Percentiles rank a stretch among this genome's conserved stretches.
These are phyloP conservation scores for Asterochloris erici DNA, from an alignment of 139 green algal species.

Conservation along the genomic window DNA sequence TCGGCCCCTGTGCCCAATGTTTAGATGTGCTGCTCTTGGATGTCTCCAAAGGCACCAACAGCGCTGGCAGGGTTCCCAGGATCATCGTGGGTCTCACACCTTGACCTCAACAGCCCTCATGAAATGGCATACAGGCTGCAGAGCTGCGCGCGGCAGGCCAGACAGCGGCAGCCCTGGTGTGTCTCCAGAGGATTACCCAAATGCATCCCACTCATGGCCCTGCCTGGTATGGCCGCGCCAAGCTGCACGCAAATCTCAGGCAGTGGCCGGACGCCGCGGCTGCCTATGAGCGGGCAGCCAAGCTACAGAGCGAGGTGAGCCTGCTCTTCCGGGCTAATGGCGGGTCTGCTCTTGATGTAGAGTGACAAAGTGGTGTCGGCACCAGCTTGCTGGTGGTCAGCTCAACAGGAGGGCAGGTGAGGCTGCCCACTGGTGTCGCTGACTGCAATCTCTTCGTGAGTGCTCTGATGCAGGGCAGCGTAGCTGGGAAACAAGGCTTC, in stretches of 20 bases:
- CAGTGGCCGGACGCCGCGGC: conserved; percentile 32
- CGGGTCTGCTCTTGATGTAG: neutral
- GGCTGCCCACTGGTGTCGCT: too few species aligned
- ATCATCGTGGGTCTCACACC: conserved; percentile 4
- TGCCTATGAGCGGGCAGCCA: conserved; percentile 26
- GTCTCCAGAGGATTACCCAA: conserved; percentile 27
- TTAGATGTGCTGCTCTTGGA: neutral
- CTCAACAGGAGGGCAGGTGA: too few species aligned
- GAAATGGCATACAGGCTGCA: conserved; percentile 25
- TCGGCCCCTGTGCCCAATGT: neutral
- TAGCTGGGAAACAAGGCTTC: too few species aligned
- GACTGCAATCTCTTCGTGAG: too few species aligned
- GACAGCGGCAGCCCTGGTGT: conserved; percentile 3
- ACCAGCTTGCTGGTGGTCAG: neutral
- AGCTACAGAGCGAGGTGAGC: neutral
- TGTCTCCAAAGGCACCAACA: too few species aligned
- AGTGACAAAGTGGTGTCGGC: neutral
- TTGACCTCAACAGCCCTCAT: conserved; percentile 4
- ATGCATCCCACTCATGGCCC: conserved; percentile 17
- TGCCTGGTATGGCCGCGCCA: conserved; percentile 33
- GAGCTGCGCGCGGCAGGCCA: conserved; percentile 20
- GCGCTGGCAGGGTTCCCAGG: neutral
- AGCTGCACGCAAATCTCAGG: conserved; percentile 33
- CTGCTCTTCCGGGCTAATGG: neutral
- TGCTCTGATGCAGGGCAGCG: too few species aligned